Base-by-base conservation (phyloP, 1,284 basidiomycete genomes). In the Puccinia horiana region DNA sequence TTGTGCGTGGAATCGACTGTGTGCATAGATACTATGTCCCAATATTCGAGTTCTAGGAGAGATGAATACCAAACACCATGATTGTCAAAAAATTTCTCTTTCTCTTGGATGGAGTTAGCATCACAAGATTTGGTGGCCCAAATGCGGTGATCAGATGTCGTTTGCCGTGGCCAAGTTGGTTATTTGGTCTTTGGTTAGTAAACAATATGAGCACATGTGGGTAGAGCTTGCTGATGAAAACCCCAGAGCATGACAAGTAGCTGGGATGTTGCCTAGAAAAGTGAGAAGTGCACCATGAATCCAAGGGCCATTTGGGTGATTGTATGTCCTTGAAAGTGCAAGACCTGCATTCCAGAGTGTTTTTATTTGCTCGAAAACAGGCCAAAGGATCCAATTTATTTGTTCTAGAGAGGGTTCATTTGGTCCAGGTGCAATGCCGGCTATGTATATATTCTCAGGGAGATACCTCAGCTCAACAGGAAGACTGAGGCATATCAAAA, bases 361-460 rank as follows among this genome's bases (percentile, higher is more conserved):
- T 0, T 85, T 26, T 12, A 88, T 83, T 29, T 86, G 84, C 26
- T 86, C 83, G 5, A 88, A 83, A 8, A 88, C 42, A 4, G 85
- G 86, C 18, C 56, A 18, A 1, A 88, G 49, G 73, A 86, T 85
- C 52, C 85, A 85, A 73, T 88, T 87, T 40, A 87, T 76, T 29
- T 85, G 56, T 14, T 84, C 54, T 2, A 75, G 35, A 0, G 69
- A 49, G 1, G 84, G 84, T 58, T 85, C 83, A 11, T 40, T 26
- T 4, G 84, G 85, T 2, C 85, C 85, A 14, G 85, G 88, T 87
- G 86, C 86, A 23, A 89, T 83, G 0, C 87, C 87, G 12, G 86
- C 86, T 14, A 88, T 84, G 78, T 85, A 88, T 20, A 88, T 84
- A 67, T 89, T 88, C 73, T 88, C 86, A 0, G 83, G 63, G n/a